Percentiles rank a stretch among this genome's conserved stretches.
These are phyloP conservation scores for Fistulinella cinereoalba DNA, from an alignment of 1,284 basidiomycete species.

Conservation along the genomic window DNA sequence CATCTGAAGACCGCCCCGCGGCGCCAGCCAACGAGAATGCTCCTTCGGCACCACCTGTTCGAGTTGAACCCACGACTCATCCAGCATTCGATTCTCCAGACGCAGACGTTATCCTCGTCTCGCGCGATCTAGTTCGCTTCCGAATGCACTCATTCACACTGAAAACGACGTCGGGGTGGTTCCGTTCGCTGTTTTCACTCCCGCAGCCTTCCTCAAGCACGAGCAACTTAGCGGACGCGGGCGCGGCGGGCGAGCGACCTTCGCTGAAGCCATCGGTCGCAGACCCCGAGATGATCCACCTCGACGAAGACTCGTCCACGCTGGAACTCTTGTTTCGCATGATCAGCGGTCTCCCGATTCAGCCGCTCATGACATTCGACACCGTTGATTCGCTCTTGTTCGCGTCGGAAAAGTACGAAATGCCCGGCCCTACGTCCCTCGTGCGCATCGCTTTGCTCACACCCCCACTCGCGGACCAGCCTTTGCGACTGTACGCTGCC, in stretches of 20 bases:
- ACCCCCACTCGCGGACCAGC: slow-evolving; percentile 46
- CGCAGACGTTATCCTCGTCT: slow-evolving; percentile 48
- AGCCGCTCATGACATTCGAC: slow-evolving; percentile 49
- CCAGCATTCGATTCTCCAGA: slow-evolving; percentile 47
- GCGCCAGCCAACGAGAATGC: slow-evolving; percentile 1
- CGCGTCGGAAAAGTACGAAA: slow-evolving; percentile 67
- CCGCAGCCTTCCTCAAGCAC: slow-evolving; percentile 36
- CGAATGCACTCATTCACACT: slow-evolving; percentile 56
- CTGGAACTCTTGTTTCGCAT: slow-evolving; percentile 58
- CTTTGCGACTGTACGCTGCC: slow-evolving; percentile 54
- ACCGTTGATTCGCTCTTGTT: slow-evolving; percentile 52
- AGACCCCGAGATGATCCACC: slow-evolving; percentile 43
- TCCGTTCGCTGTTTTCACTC: slow-evolving; percentile 53
- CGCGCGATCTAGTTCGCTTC: slow-evolving; percentile 48
- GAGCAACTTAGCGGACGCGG: neutral
- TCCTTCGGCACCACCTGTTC: neutral
- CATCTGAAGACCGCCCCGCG: slow-evolving; percentile 13
- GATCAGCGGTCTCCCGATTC: slow-evolving; percentile 54
- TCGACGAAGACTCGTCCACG: slow-evolving; percentile 53
- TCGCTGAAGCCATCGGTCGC: slow-evolving; percentile 17
- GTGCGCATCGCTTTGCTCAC: slow-evolving; percentile 52
- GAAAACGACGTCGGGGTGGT: slow-evolving; percentile 59
- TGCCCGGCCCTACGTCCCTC: slow-evolving; percentile 58
- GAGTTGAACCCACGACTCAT: slow-evolving; percentile 34
- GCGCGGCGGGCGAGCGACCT: slow-evolving; percentile 26